phyloP scores from a whole-genome alignment of 441 rosid genomes.

The Erodium texanum region DNA sequence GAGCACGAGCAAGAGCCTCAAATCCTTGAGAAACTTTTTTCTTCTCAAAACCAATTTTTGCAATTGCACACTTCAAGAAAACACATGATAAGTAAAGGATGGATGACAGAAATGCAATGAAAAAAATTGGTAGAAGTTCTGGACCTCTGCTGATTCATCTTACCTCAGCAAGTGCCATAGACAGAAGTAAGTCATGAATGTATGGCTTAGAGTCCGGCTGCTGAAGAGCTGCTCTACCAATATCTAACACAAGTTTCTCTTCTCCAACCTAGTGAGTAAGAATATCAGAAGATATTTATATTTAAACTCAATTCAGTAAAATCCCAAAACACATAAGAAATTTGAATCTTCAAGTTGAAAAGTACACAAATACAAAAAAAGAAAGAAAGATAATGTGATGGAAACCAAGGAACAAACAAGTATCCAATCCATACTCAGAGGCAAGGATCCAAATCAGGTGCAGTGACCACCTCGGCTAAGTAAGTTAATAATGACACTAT shows the following conservation, averaged over 20 bases:
- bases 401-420: no score
- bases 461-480: no score
- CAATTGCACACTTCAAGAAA: conserved; percentile 91
- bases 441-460: no score
- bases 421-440: no score
- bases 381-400: no score
- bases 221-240: conserved; percentile 71
- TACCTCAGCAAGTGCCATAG: conserved; percentile 97
- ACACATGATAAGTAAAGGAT: conserved; percentile 52
- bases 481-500: no score
- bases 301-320: not conserved
- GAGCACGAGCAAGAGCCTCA: conserved; percentile 98
- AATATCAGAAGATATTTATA: not conserved
- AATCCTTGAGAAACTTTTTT: conserved; percentile 82
- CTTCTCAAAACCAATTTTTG: conserved; percentile 75
- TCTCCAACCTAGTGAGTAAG: conserved; percentile 54
- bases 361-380: not conserved
- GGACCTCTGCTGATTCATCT: conserved; percentile 30
- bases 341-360: not conserved
- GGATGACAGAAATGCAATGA: conserved; percentile 38
- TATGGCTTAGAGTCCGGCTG: conserved; percentile 67
- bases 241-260: conserved; percentile 68
- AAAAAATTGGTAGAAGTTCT: conserved; percentile 26
- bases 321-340: not conserved
- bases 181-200: conserved; percentile 70